Conservation (phyloP, 2,329 filamentous ascomycete genomes). For the Diaporthe ilicicola region DNA sequence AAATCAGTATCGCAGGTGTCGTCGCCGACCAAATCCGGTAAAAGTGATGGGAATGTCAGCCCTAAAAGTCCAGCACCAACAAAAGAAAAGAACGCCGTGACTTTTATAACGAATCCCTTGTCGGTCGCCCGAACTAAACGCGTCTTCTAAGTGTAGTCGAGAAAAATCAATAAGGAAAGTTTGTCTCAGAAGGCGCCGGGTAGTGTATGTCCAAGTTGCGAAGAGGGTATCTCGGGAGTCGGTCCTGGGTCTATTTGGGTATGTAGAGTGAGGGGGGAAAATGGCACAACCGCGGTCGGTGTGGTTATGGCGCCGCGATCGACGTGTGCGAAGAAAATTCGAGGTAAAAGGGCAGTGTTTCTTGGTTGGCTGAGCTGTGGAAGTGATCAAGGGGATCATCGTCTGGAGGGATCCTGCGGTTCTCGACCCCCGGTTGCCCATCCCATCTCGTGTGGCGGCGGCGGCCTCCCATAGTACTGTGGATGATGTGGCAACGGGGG, state of each 20-base stretch:
- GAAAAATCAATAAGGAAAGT: constrained; percentile 26
- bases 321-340: not conserved
- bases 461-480: constrained; percentile 40
- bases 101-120: constrained; percentile 26
- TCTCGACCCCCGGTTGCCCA: constrained; percentile 46
- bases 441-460: constrained; percentile 46
- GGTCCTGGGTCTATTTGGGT: not conserved
- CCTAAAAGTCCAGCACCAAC: not conserved
- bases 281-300: not conserved
- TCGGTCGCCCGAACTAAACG: constrained; percentile 34
- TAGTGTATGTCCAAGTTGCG: constrained; percentile 28
- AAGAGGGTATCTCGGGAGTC: constrained; percentile 31
- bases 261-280: not conserved
- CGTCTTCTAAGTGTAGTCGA: constrained; percentile 29
- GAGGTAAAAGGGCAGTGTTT: not conserved
- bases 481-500: constrained; percentile 31
- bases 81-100: constrained; percentile 24
- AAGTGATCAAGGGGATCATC: not conserved
- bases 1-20: not conserved
- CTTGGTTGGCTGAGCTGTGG: not conserved
- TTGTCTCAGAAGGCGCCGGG: constrained; percentile 4
- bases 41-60: not conserved
- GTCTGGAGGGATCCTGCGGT: constrained; percentile 18
- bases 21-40: not conserved
- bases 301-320: not conserved